phyloP scores from a whole-genome alignment of 2,329 filamentous ascomycete species.

The Orbilia quercus region DNA sequence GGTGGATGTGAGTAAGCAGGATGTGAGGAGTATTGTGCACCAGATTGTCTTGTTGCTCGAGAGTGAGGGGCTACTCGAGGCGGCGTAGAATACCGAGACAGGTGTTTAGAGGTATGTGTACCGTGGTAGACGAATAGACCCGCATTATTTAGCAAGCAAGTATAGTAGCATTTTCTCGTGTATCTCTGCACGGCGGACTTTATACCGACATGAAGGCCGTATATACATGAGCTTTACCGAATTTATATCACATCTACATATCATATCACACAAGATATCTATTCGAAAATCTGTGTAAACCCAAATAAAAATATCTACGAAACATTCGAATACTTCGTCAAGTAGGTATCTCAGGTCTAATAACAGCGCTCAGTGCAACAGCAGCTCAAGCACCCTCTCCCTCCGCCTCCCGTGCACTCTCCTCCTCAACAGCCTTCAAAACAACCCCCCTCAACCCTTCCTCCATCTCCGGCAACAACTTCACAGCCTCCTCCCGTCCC shows the following conservation, averaged over 20 bases:
- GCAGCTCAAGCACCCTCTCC: too few species aligned
- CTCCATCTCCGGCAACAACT: conserved; percentile 33
- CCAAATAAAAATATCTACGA: too few species aligned
- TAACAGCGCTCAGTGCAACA: too few species aligned
- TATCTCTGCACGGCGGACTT: neutral
- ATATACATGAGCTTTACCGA: too few species aligned
- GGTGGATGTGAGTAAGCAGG: conserved; percentile 86
- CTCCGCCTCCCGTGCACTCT: conserved; percentile 13
- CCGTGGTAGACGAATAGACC: conserved; percentile 8
- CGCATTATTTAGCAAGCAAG: neutral
- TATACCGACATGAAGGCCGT: neutral
- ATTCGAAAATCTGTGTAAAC: too few species aligned
- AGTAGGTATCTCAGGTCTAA: too few species aligned
- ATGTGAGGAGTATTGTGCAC: conserved; percentile 91
- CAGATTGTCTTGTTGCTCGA: conserved; percentile 95
- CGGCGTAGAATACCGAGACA: conserved; percentile 5
- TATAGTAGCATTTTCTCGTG: neutral
- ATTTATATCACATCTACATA: too few species aligned
- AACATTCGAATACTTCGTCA: too few species aligned
- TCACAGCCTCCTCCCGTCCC: conserved; percentile 36
- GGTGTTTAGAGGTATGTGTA: neutral
- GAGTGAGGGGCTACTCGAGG: conserved; percentile 84
- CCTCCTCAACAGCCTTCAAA: conserved; percentile 22
- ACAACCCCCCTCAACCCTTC: conserved; percentile 41
- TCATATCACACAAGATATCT: too few species aligned